Evolutionary conservation across 23 red algal genomes (phyloP).

Genomic region (Chondrus crispus): DNA sequence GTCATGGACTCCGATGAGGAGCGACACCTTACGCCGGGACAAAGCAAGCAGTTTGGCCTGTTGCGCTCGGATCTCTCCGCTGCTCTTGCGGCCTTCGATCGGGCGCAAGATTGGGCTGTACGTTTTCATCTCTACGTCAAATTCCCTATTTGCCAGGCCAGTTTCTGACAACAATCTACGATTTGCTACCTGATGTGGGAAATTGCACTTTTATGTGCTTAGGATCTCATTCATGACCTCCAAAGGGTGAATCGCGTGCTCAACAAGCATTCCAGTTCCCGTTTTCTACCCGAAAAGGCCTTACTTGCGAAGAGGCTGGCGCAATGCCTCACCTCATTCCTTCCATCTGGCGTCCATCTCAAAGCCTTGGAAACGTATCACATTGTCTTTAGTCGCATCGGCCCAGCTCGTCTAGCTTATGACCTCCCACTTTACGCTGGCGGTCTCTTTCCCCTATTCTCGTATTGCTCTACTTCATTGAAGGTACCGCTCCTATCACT

Average conservation of each 20-base stretch:
- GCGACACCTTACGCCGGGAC: constrained; percentile 3
- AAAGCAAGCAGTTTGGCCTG: constrained; percentile 43
- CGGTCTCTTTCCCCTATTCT: constrained; percentile 87
- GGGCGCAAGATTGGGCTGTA: constrained; percentile 90
- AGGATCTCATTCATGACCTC: constrained; percentile 82
- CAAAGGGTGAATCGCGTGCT: constrained; percentile 76
- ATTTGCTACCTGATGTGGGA: too few relatives aligned
- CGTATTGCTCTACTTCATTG: constrained; percentile 71
- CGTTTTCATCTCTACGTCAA: not conserved
- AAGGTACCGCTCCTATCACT: constrained; percentile 70
- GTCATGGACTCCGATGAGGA: constrained; percentile 63
- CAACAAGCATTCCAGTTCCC: constrained; percentile 50
- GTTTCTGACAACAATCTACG: too few relatives aligned
- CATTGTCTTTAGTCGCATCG: constrained; percentile 77
- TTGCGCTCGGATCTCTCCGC: constrained; percentile 90
- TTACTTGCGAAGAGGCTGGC: constrained; percentile 82
- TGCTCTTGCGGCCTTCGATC: constrained; percentile 85
- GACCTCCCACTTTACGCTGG: constrained; percentile 73
- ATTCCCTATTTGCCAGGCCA: too few relatives aligned
- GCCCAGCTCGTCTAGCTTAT: constrained; percentile 46
- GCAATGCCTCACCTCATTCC: constrained; percentile 82
- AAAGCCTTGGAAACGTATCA: constrained; percentile 91
- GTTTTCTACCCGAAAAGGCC: constrained; percentile 75
- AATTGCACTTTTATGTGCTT: too few relatives aligned
- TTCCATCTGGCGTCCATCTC: constrained; percentile 82